Conservation (phyloP, 768 basidiomycete species). For the Mycena pura region DNA sequence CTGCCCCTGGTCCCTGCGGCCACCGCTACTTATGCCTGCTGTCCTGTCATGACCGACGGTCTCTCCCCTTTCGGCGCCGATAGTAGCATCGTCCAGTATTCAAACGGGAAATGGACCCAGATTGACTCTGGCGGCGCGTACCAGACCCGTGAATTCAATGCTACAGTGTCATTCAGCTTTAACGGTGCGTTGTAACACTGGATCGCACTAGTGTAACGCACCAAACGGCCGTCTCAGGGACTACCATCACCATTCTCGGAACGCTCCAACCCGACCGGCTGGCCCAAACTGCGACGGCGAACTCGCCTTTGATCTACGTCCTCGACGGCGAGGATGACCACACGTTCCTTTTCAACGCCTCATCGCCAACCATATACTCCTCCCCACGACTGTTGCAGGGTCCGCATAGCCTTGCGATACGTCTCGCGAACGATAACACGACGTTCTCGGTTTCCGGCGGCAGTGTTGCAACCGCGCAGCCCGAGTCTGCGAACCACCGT, state of each 20-base stretch:
- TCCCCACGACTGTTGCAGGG: slow-evolving; percentile 22
- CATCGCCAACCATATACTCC: slow-evolving; percentile 22
- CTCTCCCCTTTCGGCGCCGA: slow-evolving; percentile 12
- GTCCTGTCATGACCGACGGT: slow-evolving; percentile 11
- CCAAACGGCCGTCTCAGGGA: too few relatives aligned
- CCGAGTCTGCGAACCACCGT: background rate
- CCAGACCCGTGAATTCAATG: slow-evolving; percentile 23
- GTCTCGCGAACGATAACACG: slow-evolving; percentile 16
- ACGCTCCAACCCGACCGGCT: background rate
- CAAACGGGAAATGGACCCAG: slow-evolving; percentile 16
- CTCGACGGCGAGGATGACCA: slow-evolving; percentile 26
- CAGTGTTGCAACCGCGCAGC: slow-evolving; percentile 1
- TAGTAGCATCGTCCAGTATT: slow-evolving; percentile 10
- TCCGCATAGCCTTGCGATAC: slow-evolving; percentile 25
- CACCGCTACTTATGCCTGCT: slow-evolving; percentile 18
- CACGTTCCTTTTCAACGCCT: slow-evolving; percentile 20
- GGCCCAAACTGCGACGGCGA: background rate
- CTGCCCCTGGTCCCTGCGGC: too few relatives aligned
- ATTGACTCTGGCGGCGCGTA: slow-evolving; percentile 17
- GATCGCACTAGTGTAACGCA: too few relatives aligned
- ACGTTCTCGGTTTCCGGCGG: slow-evolving; percentile 28
- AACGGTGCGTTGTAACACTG: slow-evolving; percentile 19
- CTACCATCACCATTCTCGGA: slow-evolving; percentile 23
- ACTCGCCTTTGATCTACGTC: slow-evolving; percentile 14
- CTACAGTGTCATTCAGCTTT: slow-evolving; percentile 29